Percentiles rank a stretch among this genome's conserved stretches.
phyloP scores from a whole-genome alignment of 495 filamentous ascomycete genomes.

The Aspergillus asperescens region DNA sequence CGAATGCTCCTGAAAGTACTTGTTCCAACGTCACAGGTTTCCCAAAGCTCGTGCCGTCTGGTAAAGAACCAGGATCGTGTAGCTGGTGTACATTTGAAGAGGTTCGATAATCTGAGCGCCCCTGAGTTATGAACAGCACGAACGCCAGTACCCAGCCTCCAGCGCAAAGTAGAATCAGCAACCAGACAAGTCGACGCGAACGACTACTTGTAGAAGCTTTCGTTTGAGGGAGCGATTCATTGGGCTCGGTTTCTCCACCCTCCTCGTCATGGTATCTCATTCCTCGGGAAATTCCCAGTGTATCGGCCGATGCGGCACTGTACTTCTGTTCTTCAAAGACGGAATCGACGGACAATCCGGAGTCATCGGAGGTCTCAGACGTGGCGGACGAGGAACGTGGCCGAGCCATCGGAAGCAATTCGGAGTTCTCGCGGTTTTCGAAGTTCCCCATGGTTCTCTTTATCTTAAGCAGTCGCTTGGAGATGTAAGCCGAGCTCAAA shows the following conservation, averaged over 20 bases:
- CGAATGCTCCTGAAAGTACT: conserved; percentile 69
- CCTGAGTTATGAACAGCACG: conserved; percentile 62
- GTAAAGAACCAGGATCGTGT: conserved; percentile 60
- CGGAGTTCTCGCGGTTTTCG: conserved; percentile 24
- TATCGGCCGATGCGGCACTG: conserved; percentile 11
- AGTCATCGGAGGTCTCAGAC: conserved; percentile 35
- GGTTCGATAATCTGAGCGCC: conserved; percentile 20
- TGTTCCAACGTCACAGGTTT: conserved; percentile 79
- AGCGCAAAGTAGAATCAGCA: conserved; percentile 59
- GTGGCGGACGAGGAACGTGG: conserved; percentile 25
- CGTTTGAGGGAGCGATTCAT: conserved; percentile 28
- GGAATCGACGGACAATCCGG: conserved; percentile 36
- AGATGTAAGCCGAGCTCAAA: background rate
- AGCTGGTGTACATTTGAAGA: conserved; percentile 21
- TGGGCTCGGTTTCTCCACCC: conserved; percentile 26
- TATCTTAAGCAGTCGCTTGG: background rate
- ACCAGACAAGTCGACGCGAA: conserved; percentile 61
- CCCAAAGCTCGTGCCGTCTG: conserved; percentile 58
- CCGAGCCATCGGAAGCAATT: conserved; percentile 26
- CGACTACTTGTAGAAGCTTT: conserved; percentile 31
- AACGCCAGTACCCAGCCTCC: conserved; percentile 79
- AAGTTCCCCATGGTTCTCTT: conserved; percentile 31
- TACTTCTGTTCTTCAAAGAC: conserved; percentile 27
- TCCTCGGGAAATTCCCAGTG: conserved; percentile 1
- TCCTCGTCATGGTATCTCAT: conserved; percentile 39